phyloP scores from a whole-genome alignment of 2,329 filamentous ascomycete species.

The Aspergillus chevalieri region DNA sequence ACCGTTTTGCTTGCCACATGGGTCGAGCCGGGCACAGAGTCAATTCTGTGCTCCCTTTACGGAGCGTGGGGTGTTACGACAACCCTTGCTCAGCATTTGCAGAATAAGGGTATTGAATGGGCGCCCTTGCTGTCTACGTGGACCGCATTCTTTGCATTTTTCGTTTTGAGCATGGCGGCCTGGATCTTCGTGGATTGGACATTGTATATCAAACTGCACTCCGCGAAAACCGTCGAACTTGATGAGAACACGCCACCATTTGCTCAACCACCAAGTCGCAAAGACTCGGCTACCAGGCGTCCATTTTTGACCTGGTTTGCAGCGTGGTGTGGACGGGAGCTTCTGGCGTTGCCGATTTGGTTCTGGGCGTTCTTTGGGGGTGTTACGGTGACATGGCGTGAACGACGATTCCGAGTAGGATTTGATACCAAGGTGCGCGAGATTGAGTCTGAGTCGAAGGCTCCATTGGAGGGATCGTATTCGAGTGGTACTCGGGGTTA shows the following conservation, averaged over 20 bases:
- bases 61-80: constrained; percentile 73
- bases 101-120: constrained; percentile 27
- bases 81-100: constrained; percentile 54
- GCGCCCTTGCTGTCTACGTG: constrained; percentile 60
- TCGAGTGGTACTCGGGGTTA: constrained; percentile 8
- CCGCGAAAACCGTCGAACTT: constrained; percentile 61
- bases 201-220: constrained; percentile 69
- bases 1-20: constrained; percentile 84
- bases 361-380: constrained; percentile 83
- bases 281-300: constrained; percentile 43
- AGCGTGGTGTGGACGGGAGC: constrained; percentile 80
- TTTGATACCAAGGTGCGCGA: constrained; percentile 76
- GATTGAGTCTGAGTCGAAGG: constrained; percentile 26
- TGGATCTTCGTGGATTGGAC: constrained; percentile 76
- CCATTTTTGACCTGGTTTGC: constrained; percentile 65
- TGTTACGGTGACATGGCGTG: constrained; percentile 79
- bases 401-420: constrained; percentile 71
- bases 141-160: constrained; percentile 59
- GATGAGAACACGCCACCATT: constrained; percentile 71
- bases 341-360: constrained; percentile 84
- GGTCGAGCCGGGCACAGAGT: constrained; percentile 88
- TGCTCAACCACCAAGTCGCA: constrained; percentile 47
- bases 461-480: constrained; percentile 17
- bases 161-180: constrained; percentile 55
- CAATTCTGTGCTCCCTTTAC: constrained; percentile 74